Base-by-base conservation (phyloP, 768 basidiomycete species). In the Russula sp. region DNA sequence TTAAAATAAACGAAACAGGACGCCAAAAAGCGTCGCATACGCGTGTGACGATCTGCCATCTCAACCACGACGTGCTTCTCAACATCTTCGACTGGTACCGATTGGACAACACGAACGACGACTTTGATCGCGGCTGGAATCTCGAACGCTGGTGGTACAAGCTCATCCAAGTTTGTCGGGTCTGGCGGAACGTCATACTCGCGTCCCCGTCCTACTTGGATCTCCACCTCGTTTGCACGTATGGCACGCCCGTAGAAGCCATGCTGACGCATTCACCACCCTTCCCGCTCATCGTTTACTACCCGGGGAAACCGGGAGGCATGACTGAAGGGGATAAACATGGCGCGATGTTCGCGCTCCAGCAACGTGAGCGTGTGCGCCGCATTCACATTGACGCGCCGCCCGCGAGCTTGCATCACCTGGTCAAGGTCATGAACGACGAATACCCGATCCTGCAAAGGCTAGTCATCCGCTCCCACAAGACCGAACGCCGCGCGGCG, bases 131-230 rank as follows among this genome's bases (percentile, higher is more conserved):
- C 25, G 25, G 25, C 1, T 29, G 25, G 25, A 29, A 29, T 29
- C 25, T 29, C 9, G 53, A 60, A 16, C 52, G 59, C 5, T 60
- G 59, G 59, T 60, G 59, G 59, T 60, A 60, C 46, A 60, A 38
- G 32, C 46, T 47, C 38, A 41, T 47, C 13, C 52, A 60, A 25
- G 52, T 55, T 10, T 60, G 52, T n/a, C 36, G 2, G 18, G 5
- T 4, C n/a, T 60, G 59, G 59, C 35, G 59, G 7, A 11, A n/a
- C 18, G 16, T 60, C 45, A 48, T 60, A 22, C 45, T 54, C 45
- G 5, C 43, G 32, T 54, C 18, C 7, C 45, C 59, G 5, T 34
- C 29, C 10, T 29, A n/a, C 53, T 46, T 60, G 32, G 20, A 60
- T 9, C 52, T 60, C 10, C 45, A 46, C 29, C 53, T 60, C 7